Evolutionary conservation across 306 rosid genomes (phyloP), one percentile per base, ranked within the genome.

Genomic region (Comarum palustre): DNA sequence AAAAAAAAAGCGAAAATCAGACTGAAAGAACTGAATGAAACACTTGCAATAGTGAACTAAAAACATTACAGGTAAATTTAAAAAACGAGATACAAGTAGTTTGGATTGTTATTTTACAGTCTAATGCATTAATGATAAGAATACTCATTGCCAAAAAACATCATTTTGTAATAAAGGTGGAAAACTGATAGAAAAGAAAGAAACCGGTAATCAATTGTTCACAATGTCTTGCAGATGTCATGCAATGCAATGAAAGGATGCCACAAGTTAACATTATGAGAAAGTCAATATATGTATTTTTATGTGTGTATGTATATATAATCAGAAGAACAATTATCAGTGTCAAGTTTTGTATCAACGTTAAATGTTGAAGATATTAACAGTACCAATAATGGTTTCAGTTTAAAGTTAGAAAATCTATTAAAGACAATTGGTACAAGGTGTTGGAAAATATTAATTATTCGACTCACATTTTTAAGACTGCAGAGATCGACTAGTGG

Each of bases 401-500:
- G 3, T 20, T 8, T n/a, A 52, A 20, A 32, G 1, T 16, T 20
- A 20, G 36, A 54, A 69, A 8, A 0, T 67, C 73, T 10, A 46
- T 16, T 17, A 47, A 2, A 46, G 4, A 29, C 8, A 14, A 52
- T 36, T 7, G 50, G 60, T 22, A 29, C 48, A 22, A 36, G 63
- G 38, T 52, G 0, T 32, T 50, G 10, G 41, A 57, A 9, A 27
- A 73, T 32, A 20, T 32, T 13, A 14, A 75, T 22, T 36, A 78
- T 48, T 69, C 58, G 77, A 83, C 98, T 86, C 82, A 93, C 98
- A 82, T 82, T 93, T 79, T 87, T 83, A 73, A 86, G 71, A 67
- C 61, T 69, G 59, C 94, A 91, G 69, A 93, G 94, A 72, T 87
- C 89, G 81, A 93, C 85, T 74, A 93, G 83, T 29, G 96, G 94